Base-by-base conservation (phyloP, 108 stramenopile genomes). In the Phaeodactylum tricornutum region DNA sequence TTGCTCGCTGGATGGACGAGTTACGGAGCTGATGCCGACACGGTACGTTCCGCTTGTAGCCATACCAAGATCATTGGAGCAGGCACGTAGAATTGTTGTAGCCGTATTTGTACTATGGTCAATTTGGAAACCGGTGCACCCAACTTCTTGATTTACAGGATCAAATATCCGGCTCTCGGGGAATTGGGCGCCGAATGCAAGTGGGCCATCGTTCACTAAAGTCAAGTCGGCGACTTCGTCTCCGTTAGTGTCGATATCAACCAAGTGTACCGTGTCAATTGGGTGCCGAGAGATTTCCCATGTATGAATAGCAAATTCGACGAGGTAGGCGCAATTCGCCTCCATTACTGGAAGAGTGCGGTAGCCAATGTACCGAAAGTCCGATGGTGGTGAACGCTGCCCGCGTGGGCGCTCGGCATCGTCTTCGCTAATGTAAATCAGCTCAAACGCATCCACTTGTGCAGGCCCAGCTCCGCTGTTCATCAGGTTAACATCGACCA, bases 21-120 rank as follows among this genome's bases (percentile, higher is more conserved):
- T 46, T 46, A 26, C 45, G 23, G 45, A 26, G 5, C 24, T 20
- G 21, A 46, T 20, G 7, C 25, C 27, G 14, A 26, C 24, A 26
- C 25, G 17, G 14, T 20, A 6, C 25, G 45, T 46, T 8, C 24
- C 7, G 3, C 24, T 14, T 9, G 45, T 6, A 8, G 45, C 20
- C 5, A 46, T 26, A 4, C 45, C 45, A n/a, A 64, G 5, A 37
- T 64, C 56, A 33, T 64, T 33, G 11, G 63, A 54, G 38, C 63
- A 64, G 9, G 49, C 42, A 30, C 63, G 27, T 7, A 64, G 9
- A 25, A 64, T 45, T 15, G 48, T 50, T 40, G 47, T 57, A 2
- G 41, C 56, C 14, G 55, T 51, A 25, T 57, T 64, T 29, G 63
- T 53, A 24, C 49, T 14, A 48, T 64, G 55, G 44, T 64, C 63